phyloP scores from a whole-genome alignment of 106 monocot species.

The Dioscorea dumetorum region DNA sequence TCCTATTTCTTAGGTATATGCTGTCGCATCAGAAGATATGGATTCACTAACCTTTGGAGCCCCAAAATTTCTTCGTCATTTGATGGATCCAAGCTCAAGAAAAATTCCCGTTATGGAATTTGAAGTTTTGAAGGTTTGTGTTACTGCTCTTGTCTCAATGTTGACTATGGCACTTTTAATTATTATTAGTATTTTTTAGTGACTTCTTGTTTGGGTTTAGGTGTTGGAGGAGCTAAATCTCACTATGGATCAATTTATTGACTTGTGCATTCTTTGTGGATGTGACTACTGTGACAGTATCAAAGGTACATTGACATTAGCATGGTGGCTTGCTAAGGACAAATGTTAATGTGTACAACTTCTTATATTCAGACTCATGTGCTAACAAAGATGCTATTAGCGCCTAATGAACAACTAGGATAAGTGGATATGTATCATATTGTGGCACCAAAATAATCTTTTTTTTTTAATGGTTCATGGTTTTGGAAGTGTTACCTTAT shows the following conservation, averaged over 20 bases:
- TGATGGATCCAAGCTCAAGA: conserved; percentile 86
- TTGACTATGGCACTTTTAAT: conserved; percentile 2
- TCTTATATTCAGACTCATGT: no score
- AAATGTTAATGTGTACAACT: not conserved
- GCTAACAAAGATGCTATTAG: no score
- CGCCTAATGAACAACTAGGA: no score
- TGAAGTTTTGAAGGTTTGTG: conserved; percentile 67
- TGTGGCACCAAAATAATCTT: no score
- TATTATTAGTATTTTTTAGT: not conserved
- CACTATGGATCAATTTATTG: conserved; percentile 93
- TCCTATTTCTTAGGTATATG: conserved; percentile 54
- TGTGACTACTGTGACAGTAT: conserved; percentile 94
- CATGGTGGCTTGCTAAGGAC: not conserved
- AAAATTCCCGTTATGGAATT: conserved; percentile 88
- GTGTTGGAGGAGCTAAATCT: conserved; percentile 73
- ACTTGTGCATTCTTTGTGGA: conserved; percentile 83
- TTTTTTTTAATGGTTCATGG: no score
- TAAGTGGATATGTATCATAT: no score
- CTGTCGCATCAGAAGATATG: conserved; percentile 94
- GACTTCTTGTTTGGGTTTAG: conserved; percentile 23
- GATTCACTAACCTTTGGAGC: conserved; percentile 92
- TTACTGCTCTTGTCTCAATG: not conserved
- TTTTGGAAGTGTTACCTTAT: no score
- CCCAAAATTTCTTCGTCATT: conserved; percentile 84
- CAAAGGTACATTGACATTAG: conserved; percentile 37